Base-by-base conservation (phyloP, 2,329 filamentous ascomycete species). In the Lithohypha guttulata region DNA sequence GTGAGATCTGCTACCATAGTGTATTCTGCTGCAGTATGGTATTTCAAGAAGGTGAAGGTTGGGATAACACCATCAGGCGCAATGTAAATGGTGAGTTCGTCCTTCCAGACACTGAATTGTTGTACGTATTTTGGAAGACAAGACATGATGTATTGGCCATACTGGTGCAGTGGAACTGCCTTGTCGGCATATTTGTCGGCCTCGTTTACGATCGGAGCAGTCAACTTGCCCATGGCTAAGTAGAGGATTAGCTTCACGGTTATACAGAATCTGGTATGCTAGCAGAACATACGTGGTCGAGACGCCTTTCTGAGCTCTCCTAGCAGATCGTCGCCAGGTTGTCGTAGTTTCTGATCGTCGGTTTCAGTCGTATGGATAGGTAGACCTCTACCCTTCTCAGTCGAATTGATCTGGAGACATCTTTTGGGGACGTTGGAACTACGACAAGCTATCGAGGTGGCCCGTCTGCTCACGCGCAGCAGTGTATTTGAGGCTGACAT, bases 91-190 rank as follows among this genome's bases (percentile, higher is more conserved):
- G 82, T 86, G 59, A 98, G 77, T 66, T 98, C 91, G 60, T 98
- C 91, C 69, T 98, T 98, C 91, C 91, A 98, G 41, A 98, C 89
- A 9, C 87, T 93, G 69, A 96, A 96, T 68, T 98, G 91, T 69
- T 98, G 93, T 55, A 98, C 77, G 66, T 94, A 95, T 71, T 95
- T 96, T 55, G 91, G 93, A 57, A 98, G 66, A 63, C 84, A 93
- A 52, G 86, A 87, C 77, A 98, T 89, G 56, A 98, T 69, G 75
- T 94, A 98, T 58, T 93, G 79, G 56, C 91, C 91, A 59, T 98
- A 98, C 56, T 79, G 81, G 71, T 98, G 91, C 59, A 96, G 71
- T 58, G 80, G 75, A 51, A 93, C 83, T 52, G 83, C 77, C 68
- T 89, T 91, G 59, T 83, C 79, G 60, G 81, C 72, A 65, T 86